A percentile compares a stretch with the other conserved stretches of the same genome.
Conservation (phyloP, 2,329 filamentous ascomycete genomes). For the Elsinoe arachidis region DNA sequence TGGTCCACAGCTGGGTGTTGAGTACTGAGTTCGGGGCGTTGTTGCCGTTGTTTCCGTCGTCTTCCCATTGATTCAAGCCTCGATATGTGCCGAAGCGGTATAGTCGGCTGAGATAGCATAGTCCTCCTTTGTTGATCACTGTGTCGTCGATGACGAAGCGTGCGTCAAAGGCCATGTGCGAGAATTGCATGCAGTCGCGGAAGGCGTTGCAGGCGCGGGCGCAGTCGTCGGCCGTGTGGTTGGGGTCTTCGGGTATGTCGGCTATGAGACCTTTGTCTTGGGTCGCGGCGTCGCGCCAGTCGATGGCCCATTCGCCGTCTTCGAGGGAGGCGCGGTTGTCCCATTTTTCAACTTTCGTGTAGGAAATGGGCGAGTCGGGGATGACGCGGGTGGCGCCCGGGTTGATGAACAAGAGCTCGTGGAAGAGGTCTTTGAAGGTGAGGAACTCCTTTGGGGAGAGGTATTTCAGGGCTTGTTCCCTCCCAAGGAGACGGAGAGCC, state of each 20-base stretch:
- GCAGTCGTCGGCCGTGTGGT: conserved; percentile 14
- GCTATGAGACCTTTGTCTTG: conserved; percentile 4
- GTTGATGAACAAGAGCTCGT: conserved; percentile 6
- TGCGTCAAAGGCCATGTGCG: conserved; percentile 18
- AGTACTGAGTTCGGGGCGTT: not conserved
- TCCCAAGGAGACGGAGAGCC: not conserved
- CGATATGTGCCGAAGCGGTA: conserved; percentile 18
- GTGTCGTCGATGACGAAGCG: not conserved
- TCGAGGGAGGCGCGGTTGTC: conserved; percentile 17
- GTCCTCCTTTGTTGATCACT: conserved; percentile 4
- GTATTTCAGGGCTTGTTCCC: conserved; percentile 14
- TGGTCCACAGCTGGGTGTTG: conserved; percentile 10
- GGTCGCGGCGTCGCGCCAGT: conserved; percentile 3
- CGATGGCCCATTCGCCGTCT: conserved; percentile 1
- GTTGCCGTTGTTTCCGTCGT: conserved; percentile 17
- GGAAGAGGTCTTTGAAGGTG: conserved; percentile 10
- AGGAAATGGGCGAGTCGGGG: not conserved
- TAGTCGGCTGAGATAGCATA: conserved; percentile 19
- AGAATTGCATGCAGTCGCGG: conserved; percentile 17
- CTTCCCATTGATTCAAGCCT: conserved; percentile 13
- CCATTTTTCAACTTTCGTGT: conserved; percentile 13
- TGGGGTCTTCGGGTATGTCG: conserved; percentile 15
- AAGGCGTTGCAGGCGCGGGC: conserved; percentile 12
- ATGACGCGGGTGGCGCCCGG: not conserved
- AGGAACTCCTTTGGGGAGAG: conserved; percentile 12